Evolutionary conservation across 768 basidiomycete genomes (phyloP), one percentile per base, ranked within the genome.

Genomic region (Krasilnikovozyma curviuscula): DNA sequence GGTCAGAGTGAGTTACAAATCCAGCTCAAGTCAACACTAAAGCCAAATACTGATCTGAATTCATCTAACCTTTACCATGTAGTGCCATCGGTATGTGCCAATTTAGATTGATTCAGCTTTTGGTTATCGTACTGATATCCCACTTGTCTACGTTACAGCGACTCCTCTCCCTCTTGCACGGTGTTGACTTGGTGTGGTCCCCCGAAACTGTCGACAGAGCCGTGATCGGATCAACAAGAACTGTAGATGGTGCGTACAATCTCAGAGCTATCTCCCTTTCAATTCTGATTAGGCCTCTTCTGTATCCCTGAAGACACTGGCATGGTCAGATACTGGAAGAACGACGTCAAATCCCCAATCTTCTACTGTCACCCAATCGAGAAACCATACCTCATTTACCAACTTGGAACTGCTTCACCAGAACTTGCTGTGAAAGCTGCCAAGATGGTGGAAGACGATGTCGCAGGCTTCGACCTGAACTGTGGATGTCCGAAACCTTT

Each of bases 401-500:
- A 37, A 23, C 18, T 37, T 37, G 35, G 35, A 12, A 37, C 35
- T 4, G 18, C 35, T 23, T n/a, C 82, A 59, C 89, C 89, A 3
- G 78, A 80, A 16, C 73, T 89, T 45, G 93, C 93, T 9, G 83
- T 93, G 2, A 73, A 86, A 67, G 91, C 93, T 1, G 88, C 93
- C 5, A 76, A 78, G 58, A 74, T 71, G 0, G 83, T 98, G 32
- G 71, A 78, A 66, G 68, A 81, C 29, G 93, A 98, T 58, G 78
- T 98, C 27, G 78, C 88, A 0, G 93, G 89, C 18, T 71, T 98
- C 57, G 93, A 97, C 63, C 78, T 98, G 52, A 97, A 97, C 63
- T 97, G 93, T 60, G 93, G 91, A 0, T 98, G 91, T 60, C 89
- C 89, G 0, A 91, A 91, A 58, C 83, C 88, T 0, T 95, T 95